Conservation (phyloP, 2,329 filamentous ascomycete genomes). For the Chrysosporium queenslandicum region DNA sequence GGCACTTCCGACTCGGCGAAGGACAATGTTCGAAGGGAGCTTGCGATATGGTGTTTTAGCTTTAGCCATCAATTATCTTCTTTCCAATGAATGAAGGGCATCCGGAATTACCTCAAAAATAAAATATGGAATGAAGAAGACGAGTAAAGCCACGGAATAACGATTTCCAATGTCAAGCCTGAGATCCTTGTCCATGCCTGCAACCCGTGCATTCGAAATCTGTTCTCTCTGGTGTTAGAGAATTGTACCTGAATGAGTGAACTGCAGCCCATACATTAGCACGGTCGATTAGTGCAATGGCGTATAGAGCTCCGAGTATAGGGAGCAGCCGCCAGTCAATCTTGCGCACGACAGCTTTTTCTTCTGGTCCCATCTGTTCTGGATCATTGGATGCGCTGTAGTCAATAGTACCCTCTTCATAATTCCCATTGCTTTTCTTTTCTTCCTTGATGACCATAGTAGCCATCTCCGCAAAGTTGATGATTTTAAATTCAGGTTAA, state of each 20-base stretch:
- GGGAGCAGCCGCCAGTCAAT: constrained; percentile 57
- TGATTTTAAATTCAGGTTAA: no score
- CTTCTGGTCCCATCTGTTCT: constrained; percentile 11
- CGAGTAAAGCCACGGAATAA: constrained; percentile 15
- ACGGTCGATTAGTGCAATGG: constrained; percentile 65
- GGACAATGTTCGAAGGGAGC: constrained; percentile 16
- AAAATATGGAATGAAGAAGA: constrained; percentile 20
- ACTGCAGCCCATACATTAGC: constrained; percentile 49
- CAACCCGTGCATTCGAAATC: constrained; percentile 14
- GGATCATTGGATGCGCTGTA: neutral
- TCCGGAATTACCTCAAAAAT: constrained; percentile 16
- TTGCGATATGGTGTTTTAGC: neutral
- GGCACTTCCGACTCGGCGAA: constrained; percentile 16
- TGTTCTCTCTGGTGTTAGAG: neutral
- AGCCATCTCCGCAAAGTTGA: no score
- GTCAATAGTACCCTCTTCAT: neutral
- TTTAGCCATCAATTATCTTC: neutral
- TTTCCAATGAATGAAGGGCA: neutral
- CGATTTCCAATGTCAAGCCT: constrained; percentile 14
- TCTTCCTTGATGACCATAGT: neutral
- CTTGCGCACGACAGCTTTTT: constrained; percentile 30
- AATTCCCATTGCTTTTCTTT: neutral
- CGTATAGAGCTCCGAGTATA: constrained; percentile 58
- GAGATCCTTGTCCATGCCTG: constrained; percentile 16
- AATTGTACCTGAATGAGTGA: neutral